Conservation (phyloP, 164 flowering plant species). For the Paratinospora sagittata region DNA sequence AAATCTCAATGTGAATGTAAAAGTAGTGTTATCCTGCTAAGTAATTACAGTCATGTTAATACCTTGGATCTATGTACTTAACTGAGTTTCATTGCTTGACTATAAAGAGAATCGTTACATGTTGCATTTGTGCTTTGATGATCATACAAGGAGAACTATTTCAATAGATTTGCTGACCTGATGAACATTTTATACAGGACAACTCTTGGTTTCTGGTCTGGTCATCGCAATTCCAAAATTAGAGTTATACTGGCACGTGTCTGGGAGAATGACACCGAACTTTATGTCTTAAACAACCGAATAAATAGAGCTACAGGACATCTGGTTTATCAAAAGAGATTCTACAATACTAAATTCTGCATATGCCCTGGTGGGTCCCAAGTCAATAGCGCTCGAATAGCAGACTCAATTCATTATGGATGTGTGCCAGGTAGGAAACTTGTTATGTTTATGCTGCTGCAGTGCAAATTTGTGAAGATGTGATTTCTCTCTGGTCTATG, state of each 20-base stretch:
- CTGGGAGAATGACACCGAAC: constrained; percentile 97
- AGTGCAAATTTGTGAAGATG: background rate
- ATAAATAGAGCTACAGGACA: constrained; percentile 81
- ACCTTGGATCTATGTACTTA: background rate
- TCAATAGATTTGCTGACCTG: background rate
- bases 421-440: constrained; percentile 79
- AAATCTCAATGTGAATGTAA: background rate
- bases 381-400: constrained; percentile 91
- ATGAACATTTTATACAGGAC: constrained; percentile 55
- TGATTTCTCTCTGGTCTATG: background rate
- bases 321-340: constrained; percentile 75
- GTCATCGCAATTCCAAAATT: constrained; percentile 88
- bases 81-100: background rate
- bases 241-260: constrained; percentile 87
- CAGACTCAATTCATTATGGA: constrained; percentile 96
- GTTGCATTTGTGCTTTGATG: background rate
- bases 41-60: background rate
- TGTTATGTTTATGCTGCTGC: background rate
- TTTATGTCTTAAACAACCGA: constrained; percentile 69
- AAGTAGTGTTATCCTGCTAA: background rate
- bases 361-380: constrained; percentile 99
- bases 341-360: constrained; percentile 80
- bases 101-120: background rate
- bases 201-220: constrained; percentile 92
- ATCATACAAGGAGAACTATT: background rate